A percentile compares a stretch with the other conserved stretches of the same genome.
These are phyloP conservation scores for Kodamaea ohmeri DNA, from an alignment of 1,139 yeast species.

Conservation along the genomic window DNA sequence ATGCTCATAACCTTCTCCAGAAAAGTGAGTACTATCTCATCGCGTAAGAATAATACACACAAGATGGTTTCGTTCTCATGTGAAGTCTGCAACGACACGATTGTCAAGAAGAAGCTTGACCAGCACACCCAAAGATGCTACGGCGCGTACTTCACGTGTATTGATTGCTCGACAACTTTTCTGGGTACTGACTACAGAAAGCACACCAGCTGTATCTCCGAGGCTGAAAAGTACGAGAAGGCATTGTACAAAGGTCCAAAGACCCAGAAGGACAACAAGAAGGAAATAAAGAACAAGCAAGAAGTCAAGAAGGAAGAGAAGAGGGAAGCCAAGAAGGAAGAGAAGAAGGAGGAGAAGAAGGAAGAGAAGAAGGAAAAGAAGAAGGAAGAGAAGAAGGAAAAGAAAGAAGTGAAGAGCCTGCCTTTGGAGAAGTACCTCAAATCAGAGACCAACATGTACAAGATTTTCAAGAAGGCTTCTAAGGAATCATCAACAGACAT, in stretches of 20 bases:
- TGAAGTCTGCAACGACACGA: constrained; percentile 82
- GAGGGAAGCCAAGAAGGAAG: constrained; percentile 53
- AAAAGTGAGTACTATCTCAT: not conserved
- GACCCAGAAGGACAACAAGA: too few relatives aligned
- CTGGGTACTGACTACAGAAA: constrained; percentile 63
- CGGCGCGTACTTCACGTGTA: constrained; percentile 87
- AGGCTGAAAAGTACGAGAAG: constrained; percentile 93
- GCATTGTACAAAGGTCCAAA: constrained; percentile 72
- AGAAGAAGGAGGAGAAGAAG: constrained; percentile 50
- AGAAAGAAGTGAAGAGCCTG: constrained; percentile 7
- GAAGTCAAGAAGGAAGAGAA: constrained; percentile 89
- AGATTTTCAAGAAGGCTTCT: constrained; percentile 47
- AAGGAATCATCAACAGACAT: constrained; percentile 38
- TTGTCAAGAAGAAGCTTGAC: constrained; percentile 80
- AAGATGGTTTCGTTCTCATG: constrained; percentile 60
- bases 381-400: constrained; percentile 2
- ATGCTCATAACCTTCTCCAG: constrained; percentile 3
- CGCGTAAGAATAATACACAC: not conserved
- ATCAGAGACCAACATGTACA: constrained; percentile 34
- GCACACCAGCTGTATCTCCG: constrained; percentile 88
- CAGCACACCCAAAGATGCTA: constrained; percentile 81
- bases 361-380: constrained; percentile 54
- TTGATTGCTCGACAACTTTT: constrained; percentile 89
- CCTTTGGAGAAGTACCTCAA: constrained; percentile 21
- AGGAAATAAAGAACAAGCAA: constrained; percentile 50